Evolutionary conservation across 306 rosid species (phyloP).

Genomic region (Vachellia collinsii): DNA sequence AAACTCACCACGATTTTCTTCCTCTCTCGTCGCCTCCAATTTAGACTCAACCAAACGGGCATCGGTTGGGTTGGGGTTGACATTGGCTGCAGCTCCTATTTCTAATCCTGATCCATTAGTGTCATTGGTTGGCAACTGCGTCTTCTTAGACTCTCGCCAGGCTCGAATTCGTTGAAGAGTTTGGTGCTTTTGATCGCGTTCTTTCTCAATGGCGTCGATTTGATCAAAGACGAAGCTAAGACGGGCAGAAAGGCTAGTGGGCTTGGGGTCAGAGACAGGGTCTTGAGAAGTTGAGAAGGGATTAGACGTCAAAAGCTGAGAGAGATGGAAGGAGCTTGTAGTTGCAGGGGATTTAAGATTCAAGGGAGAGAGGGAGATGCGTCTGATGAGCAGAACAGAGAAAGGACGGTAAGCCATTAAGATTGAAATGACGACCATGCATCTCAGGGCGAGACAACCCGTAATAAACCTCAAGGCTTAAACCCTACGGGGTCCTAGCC

Average conservation of each 20-base stretch:
- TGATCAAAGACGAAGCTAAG: slow-evolving; percentile 90
- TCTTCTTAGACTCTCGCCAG: slow-evolving; percentile 73
- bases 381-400: slow-evolving; percentile 66
- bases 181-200: slow-evolving; percentile 78
- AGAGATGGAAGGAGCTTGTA: slow-evolving; percentile 27
- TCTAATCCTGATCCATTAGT: slow-evolving; percentile 21
- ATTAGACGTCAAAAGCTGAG: slow-evolving; percentile 36
- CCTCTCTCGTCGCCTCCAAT: slow-evolving; percentile 18
- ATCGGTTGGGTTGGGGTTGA: neutral
- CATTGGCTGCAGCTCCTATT: neutral
- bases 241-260: slow-evolving; percentile 77
- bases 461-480: neutral
- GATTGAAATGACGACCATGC: neutral
- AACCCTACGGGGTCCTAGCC: neutral
- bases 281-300: slow-evolving; percentile 61
- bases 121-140: slow-evolving; percentile 34
- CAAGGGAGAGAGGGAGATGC: slow-evolving; percentile 46
- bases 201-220: slow-evolving; percentile 84
- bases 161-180: slow-evolving; percentile 85
- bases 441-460: neutral
- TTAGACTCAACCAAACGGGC: slow-evolving; percentile 19
- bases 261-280: slow-evolving; percentile 49
- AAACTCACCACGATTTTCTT: slow-evolving; percentile 21
- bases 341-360: slow-evolving; percentile 41
- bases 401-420: slow-evolving; percentile 64